Conservation (phyloP, 208 protist species). For the Crithidia mellificae region DNA sequence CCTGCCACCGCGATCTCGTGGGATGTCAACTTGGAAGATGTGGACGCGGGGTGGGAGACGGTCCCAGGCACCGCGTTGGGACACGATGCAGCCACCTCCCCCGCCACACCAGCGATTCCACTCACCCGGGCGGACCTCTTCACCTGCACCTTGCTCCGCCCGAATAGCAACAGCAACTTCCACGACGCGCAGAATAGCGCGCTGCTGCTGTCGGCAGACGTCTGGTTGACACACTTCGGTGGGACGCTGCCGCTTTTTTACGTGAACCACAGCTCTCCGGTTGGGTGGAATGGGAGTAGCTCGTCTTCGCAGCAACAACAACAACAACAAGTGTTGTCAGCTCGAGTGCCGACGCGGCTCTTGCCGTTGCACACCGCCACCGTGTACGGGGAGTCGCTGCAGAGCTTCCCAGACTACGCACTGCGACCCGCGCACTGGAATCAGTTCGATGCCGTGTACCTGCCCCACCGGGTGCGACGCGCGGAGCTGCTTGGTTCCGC, state of each 20-base stretch:
- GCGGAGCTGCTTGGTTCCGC: no score
- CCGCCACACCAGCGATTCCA: no score
- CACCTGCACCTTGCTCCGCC: constrained; percentile 14
- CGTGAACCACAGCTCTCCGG: background rate
- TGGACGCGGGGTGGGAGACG: constrained; percentile 8
- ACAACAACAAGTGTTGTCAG: no score
- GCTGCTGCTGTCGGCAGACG: constrained; percentile 22
- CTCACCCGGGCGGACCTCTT: constrained; percentile 21
- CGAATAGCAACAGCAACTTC: background rate
- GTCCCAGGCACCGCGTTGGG: background rate
- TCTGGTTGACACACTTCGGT: constrained; percentile 19
- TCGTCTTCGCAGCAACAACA: background rate
- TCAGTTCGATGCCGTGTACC: constrained; percentile 30
- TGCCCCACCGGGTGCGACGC: constrained; percentile 4
- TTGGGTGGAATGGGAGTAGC: no score
- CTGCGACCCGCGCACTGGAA: constrained; percentile 9
- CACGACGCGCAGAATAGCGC: background rate
- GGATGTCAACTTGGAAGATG: constrained; percentile 19
- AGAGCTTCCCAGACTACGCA: constrained; percentile 17
- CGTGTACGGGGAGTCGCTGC: constrained; percentile 20
- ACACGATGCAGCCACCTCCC: no score
- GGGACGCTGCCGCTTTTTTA: constrained; percentile 5
- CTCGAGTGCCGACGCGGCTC: constrained; percentile 6
- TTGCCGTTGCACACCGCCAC: constrained; percentile 23
- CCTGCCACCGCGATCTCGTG: background rate